Percentiles rank a stretch among this genome's conserved stretches.
Conservation (phyloP, 2,329 filamentous ascomycete genomes). For the Fusarium nanum region DNA sequence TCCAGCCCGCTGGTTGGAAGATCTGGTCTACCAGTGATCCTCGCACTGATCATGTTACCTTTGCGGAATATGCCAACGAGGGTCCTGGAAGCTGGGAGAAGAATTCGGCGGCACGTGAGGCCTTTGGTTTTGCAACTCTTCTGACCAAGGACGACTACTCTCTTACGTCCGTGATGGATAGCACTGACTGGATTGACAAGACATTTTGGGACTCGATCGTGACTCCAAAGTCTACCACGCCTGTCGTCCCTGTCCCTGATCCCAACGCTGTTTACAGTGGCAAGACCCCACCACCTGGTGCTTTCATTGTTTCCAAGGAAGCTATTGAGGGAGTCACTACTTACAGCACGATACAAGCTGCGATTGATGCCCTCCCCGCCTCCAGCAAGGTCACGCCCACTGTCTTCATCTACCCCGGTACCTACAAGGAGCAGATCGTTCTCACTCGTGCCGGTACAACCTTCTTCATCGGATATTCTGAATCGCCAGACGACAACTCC, state of each 20-base stretch:
- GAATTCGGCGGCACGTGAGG: conserved; percentile 33
- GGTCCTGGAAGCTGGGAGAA: conserved; percentile 54
- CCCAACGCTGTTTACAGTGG: conserved; percentile 52
- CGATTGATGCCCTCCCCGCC: conserved; percentile 55
- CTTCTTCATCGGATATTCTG: conserved; percentile 40
- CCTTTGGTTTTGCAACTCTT: conserved; percentile 36
- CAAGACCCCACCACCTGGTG: conserved; percentile 48
- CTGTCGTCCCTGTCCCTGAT: conserved; percentile 25
- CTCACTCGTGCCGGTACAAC: conserved; percentile 30
- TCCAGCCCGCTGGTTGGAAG: conserved; percentile 49
- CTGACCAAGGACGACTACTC: conserved; percentile 36
- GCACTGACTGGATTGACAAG: conserved; percentile 43
- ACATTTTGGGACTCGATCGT: conserved; percentile 39
- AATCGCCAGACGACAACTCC: conserved; percentile 42
- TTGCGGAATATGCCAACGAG: conserved; percentile 69
- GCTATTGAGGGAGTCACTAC: conserved; percentile 23
- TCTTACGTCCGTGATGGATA: conserved; percentile 36
- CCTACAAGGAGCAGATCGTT: conserved; percentile 40
- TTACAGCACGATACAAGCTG: conserved; percentile 42
- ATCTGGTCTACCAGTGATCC: conserved; percentile 70
- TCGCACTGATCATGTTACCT: conserved; percentile 64
- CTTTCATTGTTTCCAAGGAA: conserved; percentile 40
- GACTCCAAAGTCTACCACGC: conserved; percentile 31
- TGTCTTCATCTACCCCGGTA: conserved; percentile 42
- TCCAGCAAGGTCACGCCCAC: conserved; percentile 45